phyloP scores from a whole-genome alignment of 805 yeast species.

The Nakazawaea peltata region DNA sequence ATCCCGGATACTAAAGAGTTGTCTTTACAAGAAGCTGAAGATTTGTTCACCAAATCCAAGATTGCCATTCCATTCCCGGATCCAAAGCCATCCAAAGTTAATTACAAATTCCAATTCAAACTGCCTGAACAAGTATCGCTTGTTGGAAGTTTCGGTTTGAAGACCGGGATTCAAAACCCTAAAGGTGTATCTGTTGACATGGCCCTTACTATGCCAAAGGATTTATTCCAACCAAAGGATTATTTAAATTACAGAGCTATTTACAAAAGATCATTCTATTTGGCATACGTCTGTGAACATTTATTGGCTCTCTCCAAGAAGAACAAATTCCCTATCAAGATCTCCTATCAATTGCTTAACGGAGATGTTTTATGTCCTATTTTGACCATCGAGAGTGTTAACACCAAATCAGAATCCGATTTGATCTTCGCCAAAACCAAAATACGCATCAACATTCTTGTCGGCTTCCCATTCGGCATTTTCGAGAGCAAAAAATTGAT shows the following conservation, averaged over 20 bases:
- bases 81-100: constrained; percentile 67
- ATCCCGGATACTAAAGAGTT: constrained; percentile 50
- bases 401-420: constrained; percentile 44
- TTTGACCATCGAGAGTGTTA: constrained; percentile 50
- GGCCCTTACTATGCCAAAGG: constrained; percentile 72
- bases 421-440: constrained; percentile 54
- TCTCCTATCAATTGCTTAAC: constrained; percentile 58
- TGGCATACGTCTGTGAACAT: constrained; percentile 69
- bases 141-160: constrained; percentile 85
- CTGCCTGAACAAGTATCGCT: constrained; percentile 71
- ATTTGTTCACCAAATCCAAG: constrained; percentile 32
- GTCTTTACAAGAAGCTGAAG: constrained; percentile 52
- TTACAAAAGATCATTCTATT: constrained; percentile 82
- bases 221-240: constrained; percentile 77
- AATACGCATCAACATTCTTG: constrained; percentile 63
- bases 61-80: constrained; percentile 81
- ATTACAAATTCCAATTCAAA: constrained; percentile 61
- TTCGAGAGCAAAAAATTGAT: constrained; percentile 72
- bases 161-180: constrained; percentile 61
- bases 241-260: constrained; percentile 83
- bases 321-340: constrained; percentile 51
- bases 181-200: constrained; percentile 67
- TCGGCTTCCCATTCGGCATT: constrained; percentile 61
- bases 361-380: constrained; percentile 76
- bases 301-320: constrained; percentile 45